A percentile compares a stretch with the other conserved stretches of the same genome.
Conservation (phyloP, 1,139 yeast species). For the Debaryomycetaceae sp. region DNA sequence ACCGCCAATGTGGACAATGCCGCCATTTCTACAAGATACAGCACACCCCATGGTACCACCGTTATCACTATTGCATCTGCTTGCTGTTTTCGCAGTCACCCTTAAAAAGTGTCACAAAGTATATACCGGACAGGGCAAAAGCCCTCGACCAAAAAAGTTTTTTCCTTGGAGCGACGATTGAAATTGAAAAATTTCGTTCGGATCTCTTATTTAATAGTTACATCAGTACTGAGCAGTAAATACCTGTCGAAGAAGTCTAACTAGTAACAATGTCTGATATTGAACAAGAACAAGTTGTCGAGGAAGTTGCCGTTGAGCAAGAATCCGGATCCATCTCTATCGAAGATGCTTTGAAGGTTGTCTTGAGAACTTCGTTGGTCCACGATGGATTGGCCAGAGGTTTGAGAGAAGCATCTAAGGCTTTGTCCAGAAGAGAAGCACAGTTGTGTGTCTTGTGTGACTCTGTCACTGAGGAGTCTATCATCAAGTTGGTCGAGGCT, state of each 20-base stretch:
- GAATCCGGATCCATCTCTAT: conserved; percentile 87
- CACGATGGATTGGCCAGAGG: conserved; percentile 99
- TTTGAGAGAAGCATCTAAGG: conserved; percentile 99
- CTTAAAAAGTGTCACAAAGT: too few species aligned
- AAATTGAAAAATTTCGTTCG: conserved; percentile 14
- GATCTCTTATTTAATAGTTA: conserved; percentile 7
- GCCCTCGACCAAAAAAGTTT: conserved; percentile 4
- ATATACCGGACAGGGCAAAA: conserved; percentile 1
- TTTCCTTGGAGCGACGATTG: conserved; percentile 2
- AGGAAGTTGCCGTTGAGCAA: conserved; percentile 80
- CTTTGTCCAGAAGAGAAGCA: conserved; percentile 96
- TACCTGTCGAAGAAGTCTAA: conserved; percentile 84
- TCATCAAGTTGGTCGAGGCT: conserved; percentile 98
- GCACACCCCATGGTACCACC: too few species aligned
- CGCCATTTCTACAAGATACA: too few species aligned
- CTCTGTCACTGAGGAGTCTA: conserved; percentile 97
- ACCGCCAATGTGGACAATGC: too few species aligned
- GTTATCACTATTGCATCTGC: too few species aligned
- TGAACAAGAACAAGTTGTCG: conserved; percentile 83
- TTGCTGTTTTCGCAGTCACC: too few species aligned
- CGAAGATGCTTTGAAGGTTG: conserved; percentile 98
- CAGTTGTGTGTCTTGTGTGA: conserved; percentile 97
- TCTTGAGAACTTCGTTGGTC: conserved; percentile 95
- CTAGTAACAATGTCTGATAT: conserved; percentile 71
- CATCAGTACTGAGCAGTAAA: conserved; percentile 71